Base-by-base conservation (phyloP, 768 basidiomycete species). In the Saitozyma sp. region DNA sequence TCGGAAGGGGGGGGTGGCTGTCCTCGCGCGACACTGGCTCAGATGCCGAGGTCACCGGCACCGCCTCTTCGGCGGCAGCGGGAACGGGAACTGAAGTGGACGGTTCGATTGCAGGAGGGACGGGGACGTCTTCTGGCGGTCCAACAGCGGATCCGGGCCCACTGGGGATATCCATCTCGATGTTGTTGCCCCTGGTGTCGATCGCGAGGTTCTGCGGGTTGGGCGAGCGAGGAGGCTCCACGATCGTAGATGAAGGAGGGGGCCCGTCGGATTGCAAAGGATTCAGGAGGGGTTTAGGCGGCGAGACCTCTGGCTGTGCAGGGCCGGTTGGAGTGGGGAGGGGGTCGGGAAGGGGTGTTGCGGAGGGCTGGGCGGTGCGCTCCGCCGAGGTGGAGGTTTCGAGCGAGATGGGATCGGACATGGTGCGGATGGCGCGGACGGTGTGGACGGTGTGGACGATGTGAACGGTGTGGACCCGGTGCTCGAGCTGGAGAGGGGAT, bases 151-250 rank as follows among this genome's bases (percentile, higher is more conserved):
- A 55, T 20, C 16, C 63, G 11, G 65, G 61, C 17, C 20, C 58
- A 43, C 59, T 55, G 7, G 58, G 48, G 8, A 59, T 13, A 13
- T 48, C 51, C 8, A 58, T 49, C 20, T 65, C 64, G 46, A 60
- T 46, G 54, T 70, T 70, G 29, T 43, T 40, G 1, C 71, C 68
- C 20, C 45, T 37, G n/a, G 62, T 62, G 52, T 68, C 65, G 14
- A 65, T 68, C 38, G 71, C 71, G 13, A 57, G 57, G 46, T 74
- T 69, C 20, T 52, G 46, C 8, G 71, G 54, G 45, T 67, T 69
- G 7, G 75, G 75, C 6, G 62, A 64, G 29, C 65, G 62, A 14
- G 76, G 71, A 6, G 76, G 71, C 49, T 77, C 76, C n/a, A 66
- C 74, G 3, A 71, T 58, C 8, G 74, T 77, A 8, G 69, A 71